Evolutionary conservation across 371 early-diverging fungal species (phyloP).

Genomic region (Mucor mucedo): DNA sequence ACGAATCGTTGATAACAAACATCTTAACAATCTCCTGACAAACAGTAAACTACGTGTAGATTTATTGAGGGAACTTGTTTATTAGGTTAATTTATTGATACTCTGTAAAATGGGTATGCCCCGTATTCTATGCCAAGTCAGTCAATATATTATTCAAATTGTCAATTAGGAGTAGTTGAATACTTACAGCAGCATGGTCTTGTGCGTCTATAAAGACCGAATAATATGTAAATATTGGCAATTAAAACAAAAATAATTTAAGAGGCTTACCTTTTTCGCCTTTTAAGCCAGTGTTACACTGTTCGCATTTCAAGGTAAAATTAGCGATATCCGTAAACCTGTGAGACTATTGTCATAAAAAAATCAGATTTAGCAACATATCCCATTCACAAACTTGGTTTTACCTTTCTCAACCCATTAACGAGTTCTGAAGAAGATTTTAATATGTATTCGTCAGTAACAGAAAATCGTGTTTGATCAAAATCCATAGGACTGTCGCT

Average conservation of each 20-base stretch:
- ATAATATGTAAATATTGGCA: background rate
- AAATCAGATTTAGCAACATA: background rate
- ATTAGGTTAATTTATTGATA: slow-evolving; percentile 10
- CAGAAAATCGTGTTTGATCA: slow-evolving; percentile 60
- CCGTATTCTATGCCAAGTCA: slow-evolving; percentile 22
- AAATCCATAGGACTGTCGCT: slow-evolving; percentile 51
- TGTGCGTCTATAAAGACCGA: slow-evolving; percentile 31
- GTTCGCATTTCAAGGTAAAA: slow-evolving; percentile 59
- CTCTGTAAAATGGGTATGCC: slow-evolving; percentile 39
- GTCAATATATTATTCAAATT: background rate
- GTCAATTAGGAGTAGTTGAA: background rate
- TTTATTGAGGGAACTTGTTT: too few species aligned
- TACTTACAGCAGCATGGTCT: slow-evolving; percentile 33
- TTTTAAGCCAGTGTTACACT: slow-evolving; percentile 55
- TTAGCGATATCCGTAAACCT: slow-evolving; percentile 65
- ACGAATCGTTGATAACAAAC: too few species aligned
- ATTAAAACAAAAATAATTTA: background rate
- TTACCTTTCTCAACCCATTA: slow-evolving; percentile 50
- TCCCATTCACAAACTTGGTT: background rate
- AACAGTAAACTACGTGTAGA: too few species aligned
- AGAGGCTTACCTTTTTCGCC: slow-evolving; percentile 61
- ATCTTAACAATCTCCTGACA: too few species aligned
- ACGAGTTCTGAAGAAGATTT: slow-evolving; percentile 50
- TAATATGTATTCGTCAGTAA: slow-evolving; percentile 35
- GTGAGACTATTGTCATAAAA: slow-evolving; percentile 41